A percentile compares a stretch with the other conserved stretches of the same genome.
Evolutionary conservation across 2,329 filamentous ascomycete genomes (phyloP).

Genomic region (Monilinia vaccinii-corymbosi): DNA sequence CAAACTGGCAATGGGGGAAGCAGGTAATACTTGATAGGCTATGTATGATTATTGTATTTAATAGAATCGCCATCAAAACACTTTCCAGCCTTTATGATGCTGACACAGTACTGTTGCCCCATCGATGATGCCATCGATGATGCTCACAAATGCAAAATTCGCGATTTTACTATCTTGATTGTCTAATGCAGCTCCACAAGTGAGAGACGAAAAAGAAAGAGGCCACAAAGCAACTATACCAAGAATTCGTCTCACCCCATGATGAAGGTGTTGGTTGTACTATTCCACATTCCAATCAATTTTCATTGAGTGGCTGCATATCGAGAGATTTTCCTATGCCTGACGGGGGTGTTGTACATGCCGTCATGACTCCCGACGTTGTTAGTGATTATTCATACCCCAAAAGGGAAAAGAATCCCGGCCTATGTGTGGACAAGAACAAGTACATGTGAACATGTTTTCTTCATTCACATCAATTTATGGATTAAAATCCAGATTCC

Average conservation of each 20-base stretch:
- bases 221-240: not conserved
- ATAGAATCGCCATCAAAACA: not conserved
- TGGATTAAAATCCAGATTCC: not conserved
- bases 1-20: slow-evolving; percentile 11
- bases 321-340: slow-evolving; percentile 11
- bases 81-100: not conserved
- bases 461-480: not conserved
- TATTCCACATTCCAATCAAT: slow-evolving; percentile 1
- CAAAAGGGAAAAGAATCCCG: slow-evolving; percentile 23
- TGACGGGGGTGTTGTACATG: slow-evolving; percentile 16
- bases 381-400: slow-evolving; percentile 15
- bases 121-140: too few species aligned
- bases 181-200: not conserved
- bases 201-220: not conserved
- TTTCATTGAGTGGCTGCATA: not conserved
- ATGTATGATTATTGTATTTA: not conserved
- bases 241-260: too few species aligned
- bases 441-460: not conserved
- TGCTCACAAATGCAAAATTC: not conserved
- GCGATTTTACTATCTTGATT: not conserved
- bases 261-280: not conserved
- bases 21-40: not conserved
- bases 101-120: too few species aligned
- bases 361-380: not conserved
- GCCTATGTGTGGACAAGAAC: slow-evolving; percentile 16